These are phyloP conservation scores for Globisporangium alternatum DNA, from an alignment of 352 stramenopile species.

Conservation along the genomic window DNA sequence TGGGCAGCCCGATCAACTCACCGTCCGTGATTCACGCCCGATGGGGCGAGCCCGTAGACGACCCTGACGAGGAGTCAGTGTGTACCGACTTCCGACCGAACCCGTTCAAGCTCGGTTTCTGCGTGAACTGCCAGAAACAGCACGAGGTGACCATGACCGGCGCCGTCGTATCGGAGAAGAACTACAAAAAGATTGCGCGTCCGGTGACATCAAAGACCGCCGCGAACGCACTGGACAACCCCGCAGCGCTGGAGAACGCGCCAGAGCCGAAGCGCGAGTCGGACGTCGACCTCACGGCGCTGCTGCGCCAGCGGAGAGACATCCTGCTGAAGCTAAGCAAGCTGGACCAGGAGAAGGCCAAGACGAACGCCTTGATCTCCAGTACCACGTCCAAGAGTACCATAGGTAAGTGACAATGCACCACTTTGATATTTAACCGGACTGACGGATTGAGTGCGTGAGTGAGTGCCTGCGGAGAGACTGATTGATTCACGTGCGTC, in stretches of 20 bases:
- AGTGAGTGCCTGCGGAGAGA: background rate
- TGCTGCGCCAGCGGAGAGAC: slow-evolving; percentile 72
- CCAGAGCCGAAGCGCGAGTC: slow-evolving; percentile 55
- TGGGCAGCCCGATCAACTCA: slow-evolving; percentile 70
- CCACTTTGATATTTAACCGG: background rate
- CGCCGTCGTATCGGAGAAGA: slow-evolving; percentile 59
- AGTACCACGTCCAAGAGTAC: slow-evolving; percentile 25
- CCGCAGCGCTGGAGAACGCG: slow-evolving; percentile 53
- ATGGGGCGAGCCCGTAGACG: slow-evolving; percentile 80
- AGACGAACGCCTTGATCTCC: slow-evolving; percentile 28
- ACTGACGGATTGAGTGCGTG: background rate
- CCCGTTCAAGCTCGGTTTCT: slow-evolving; percentile 86
- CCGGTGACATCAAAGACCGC: slow-evolving; percentile 70
- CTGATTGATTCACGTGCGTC: background rate
- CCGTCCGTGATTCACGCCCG: slow-evolving; percentile 82
- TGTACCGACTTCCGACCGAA: slow-evolving; percentile 82
- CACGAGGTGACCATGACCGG: slow-evolving; percentile 77
- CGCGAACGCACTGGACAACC: slow-evolving; percentile 78
- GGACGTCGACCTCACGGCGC: slow-evolving; percentile 73
- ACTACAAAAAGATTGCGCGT: slow-evolving; percentile 83
- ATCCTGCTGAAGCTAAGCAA: slow-evolving; percentile 69
- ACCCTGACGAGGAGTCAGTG: slow-evolving; percentile 77
- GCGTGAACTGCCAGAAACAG: slow-evolving; percentile 89
- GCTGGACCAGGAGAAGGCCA: slow-evolving; percentile 55
- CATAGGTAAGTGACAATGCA: slow-evolving; percentile 36